Conservation (phyloP, 2,329 filamentous ascomycete genomes). For the Exophiala sideris region DNA sequence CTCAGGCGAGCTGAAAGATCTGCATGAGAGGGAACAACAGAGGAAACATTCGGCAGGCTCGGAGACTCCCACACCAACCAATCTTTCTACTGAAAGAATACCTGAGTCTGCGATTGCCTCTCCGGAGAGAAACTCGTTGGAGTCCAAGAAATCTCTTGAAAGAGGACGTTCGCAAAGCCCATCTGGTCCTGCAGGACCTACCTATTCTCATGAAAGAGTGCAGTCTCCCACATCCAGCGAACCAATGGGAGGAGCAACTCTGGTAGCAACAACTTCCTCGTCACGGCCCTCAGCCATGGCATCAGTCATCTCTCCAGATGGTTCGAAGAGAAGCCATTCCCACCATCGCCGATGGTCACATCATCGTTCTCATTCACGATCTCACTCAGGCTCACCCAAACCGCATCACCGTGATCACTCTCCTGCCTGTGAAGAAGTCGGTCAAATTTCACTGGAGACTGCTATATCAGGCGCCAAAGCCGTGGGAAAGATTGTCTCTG, state of each 20-base stretch:
- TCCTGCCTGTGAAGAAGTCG: constrained; percentile 26
- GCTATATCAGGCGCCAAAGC: constrained; percentile 65
- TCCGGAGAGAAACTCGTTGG: too few species aligned
- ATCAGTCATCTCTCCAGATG: constrained; percentile 17
- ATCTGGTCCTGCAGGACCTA: too few species aligned
- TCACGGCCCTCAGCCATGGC: constrained; percentile 19
- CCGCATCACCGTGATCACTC: constrained; percentile 13
- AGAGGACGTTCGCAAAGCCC: too few species aligned
- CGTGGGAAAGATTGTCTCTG: constrained; percentile 67
- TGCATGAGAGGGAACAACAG: constrained; percentile 17
- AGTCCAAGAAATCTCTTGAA: too few species aligned
- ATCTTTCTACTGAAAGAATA: background rate
- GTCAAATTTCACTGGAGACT: constrained; percentile 51
- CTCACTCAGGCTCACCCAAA: constrained; percentile 15
- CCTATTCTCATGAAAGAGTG: too few species aligned
- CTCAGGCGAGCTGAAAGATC: constrained; percentile 25
- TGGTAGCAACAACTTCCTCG: background rate
- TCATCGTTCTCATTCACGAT: constrained; percentile 25
- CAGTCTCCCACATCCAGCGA: background rate
- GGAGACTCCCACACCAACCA: constrained; percentile 9
- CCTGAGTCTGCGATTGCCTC: too few species aligned
- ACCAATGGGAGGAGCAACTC: background rate
- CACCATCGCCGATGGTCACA: constrained; percentile 14
- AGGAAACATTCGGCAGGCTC: background rate
- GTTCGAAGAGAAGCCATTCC: constrained; percentile 4